Percentiles rank a stretch among this genome's conserved stretches.
Conservation (phyloP, 2,329 filamentous ascomycete species). For the Ophiostoma populinum region DNA sequence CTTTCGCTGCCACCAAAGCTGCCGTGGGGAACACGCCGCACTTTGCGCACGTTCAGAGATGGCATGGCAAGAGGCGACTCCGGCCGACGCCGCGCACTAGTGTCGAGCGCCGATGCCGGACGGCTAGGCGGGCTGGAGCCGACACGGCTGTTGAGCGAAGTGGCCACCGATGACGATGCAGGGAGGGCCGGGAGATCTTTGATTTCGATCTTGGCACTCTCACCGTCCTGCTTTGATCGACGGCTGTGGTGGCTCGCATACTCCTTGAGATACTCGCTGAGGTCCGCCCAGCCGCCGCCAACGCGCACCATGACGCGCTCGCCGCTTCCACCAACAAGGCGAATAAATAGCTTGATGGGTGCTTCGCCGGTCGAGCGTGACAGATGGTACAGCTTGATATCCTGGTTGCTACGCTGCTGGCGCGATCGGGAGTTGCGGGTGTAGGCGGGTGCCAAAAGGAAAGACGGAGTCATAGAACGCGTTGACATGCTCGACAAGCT, state of each 20-base stretch:
- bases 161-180: constrained; percentile 8
- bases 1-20: background rate
- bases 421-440: constrained; percentile 30
- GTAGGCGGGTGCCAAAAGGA: constrained; percentile 48
- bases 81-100: constrained; percentile 20
- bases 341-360: constrained; percentile 88
- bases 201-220: constrained; percentile 38
- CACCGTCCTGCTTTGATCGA: constrained; percentile 30
- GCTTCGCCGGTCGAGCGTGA: constrained; percentile 67
- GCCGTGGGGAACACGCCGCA: constrained; percentile 19
- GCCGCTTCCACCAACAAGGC: constrained; percentile 73
- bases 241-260: constrained; percentile 85
- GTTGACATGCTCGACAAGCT: constrained; percentile 34
- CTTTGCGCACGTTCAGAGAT: constrained; percentile 37
- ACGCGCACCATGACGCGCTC: constrained; percentile 97
- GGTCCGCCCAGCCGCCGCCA: constrained; percentile 93
- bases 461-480: constrained; percentile 45
- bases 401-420: constrained; percentile 36
- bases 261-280: constrained; percentile 86
- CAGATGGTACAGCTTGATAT: constrained; percentile 85
- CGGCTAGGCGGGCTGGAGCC: constrained; percentile 20
- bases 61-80: constrained; percentile 21
- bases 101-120: constrained; percentile 20
- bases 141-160: constrained; percentile 11
- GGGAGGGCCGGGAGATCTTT: constrained; percentile 27